phyloP scores from a whole-genome alignment of 352 stramenopile genomes.

The Globisporangium paddicum region DNA sequence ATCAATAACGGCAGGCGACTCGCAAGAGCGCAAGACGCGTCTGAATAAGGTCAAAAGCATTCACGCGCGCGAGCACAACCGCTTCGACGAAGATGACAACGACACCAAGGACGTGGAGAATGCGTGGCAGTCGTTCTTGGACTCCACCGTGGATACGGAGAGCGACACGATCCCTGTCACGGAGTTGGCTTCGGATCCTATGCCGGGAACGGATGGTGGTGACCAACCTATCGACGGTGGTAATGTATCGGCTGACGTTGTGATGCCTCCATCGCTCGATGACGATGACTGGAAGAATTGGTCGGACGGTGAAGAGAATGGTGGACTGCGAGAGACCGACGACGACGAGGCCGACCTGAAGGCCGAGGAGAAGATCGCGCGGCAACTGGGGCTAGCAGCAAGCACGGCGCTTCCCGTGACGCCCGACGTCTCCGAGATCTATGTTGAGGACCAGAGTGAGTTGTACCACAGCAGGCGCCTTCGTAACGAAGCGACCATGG shows the following conservation, averaged over 20 bases:
- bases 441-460: not conserved
- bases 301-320: conserved; percentile 17
- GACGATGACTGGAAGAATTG: conserved; percentile 28
- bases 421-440: not conserved
- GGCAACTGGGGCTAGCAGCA: conserved; percentile 4
- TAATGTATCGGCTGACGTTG: not conserved
- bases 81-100: conserved; percentile 41
- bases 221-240: not conserved
- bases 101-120: conserved; percentile 56
- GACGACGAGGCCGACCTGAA: conserved; percentile 6
- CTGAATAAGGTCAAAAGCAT: not conserved
- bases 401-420: conserved; percentile 8
- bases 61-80: conserved; percentile 6
- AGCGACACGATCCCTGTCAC: not conserved
- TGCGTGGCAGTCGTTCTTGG: conserved; percentile 58
- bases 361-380: conserved; percentile 6
- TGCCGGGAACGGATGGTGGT: not conserved
- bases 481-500: not conserved
- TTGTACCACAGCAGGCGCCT: not conserved
- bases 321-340: not conserved
- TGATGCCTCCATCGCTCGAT: conserved; percentile 2
- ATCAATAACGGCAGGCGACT: not conserved
- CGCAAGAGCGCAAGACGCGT: conserved; percentile 12
- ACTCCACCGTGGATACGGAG: conserved; percentile 17
- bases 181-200: not conserved